Percentiles rank a stretch among this genome's conserved stretches.
Evolutionary conservation across 164 flowering plant genomes (phyloP).

Genomic region (Piper betle): DNA sequence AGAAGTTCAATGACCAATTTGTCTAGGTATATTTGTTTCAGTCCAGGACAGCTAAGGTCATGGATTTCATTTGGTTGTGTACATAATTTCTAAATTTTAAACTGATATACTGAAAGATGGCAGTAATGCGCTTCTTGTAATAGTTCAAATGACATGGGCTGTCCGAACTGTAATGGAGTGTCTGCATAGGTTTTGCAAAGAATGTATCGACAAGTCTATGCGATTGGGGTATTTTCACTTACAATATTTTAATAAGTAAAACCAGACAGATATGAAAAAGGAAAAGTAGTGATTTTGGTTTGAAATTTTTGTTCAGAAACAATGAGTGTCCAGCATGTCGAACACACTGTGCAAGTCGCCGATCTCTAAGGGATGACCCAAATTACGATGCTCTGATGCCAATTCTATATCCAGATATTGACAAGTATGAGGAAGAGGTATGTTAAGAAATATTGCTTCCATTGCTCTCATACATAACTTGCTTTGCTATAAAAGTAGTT

Average conservation of each 20-base stretch:
- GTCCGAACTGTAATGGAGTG: constrained; percentile 91
- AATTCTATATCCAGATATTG: constrained; percentile 69
- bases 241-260: neutral
- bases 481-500: neutral
- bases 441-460: neutral
- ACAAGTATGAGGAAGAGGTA: constrained; percentile 85
- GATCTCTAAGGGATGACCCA: constrained; percentile 95
- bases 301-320: constrained; percentile 42
- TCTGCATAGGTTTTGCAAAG: constrained; percentile 94
- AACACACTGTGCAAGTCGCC: constrained; percentile 98
- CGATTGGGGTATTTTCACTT: constrained; percentile 58
- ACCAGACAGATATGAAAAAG: no score
- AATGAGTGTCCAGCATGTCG: constrained; percentile 99
- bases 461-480: neutral
- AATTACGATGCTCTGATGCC: constrained; percentile 73
- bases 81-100: neutral
- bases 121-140: neutral
- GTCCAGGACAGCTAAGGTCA: neutral
- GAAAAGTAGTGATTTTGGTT: neutral
- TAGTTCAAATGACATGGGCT: neutral
- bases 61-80: neutral
- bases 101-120: no score
- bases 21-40: constrained; percentile 29
- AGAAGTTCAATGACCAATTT: constrained; percentile 60
- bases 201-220: constrained; percentile 98